These are phyloP conservation scores for Phytophthora pisi DNA, from an alignment of 352 stramenopile species.

Conservation along the genomic window DNA sequence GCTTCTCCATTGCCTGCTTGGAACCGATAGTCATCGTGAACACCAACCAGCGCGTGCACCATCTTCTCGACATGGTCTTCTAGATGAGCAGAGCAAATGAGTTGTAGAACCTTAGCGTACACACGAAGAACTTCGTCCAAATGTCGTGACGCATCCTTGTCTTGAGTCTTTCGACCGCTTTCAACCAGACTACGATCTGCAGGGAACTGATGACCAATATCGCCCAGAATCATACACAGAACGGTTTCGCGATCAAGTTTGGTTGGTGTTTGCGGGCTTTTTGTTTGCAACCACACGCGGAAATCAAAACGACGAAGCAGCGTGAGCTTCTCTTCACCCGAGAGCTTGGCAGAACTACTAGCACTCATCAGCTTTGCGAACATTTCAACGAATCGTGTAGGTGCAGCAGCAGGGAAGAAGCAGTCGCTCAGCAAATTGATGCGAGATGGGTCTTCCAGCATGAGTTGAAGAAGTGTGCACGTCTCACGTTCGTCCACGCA, in stretches of 20 bases:
- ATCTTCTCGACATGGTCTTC: constrained; percentile 87
- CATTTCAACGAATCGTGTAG: constrained; percentile 85
- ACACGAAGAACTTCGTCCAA: constrained; percentile 68
- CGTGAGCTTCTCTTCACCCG: constrained; percentile 72
- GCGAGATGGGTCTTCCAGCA: constrained; percentile 83
- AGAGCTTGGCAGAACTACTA: constrained; percentile 69
- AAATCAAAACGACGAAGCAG: constrained; percentile 84
- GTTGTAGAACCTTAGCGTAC: constrained; percentile 71
- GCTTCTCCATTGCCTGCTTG: constrained; percentile 35
- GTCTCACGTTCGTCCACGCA: constrained; percentile 85
- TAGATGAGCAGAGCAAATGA: constrained; percentile 70
- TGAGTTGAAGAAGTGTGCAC: constrained; percentile 78
- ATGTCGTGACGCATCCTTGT: constrained; percentile 26
- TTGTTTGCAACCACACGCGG: constrained; percentile 67
- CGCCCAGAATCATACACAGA: constrained; percentile 75
- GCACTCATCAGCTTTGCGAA: constrained; percentile 87
- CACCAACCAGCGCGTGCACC: constrained; percentile 75
- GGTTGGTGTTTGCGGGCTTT: constrained; percentile 49
- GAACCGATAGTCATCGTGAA: constrained; percentile 85
- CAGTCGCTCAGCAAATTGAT: constrained; percentile 85
- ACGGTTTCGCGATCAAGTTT: constrained; percentile 87
- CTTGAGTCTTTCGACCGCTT: constrained; percentile 15
- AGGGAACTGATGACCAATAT: constrained; percentile 65
- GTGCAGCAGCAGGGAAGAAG: constrained; percentile 77
- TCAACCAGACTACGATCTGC: constrained; percentile 45